Base-by-base conservation (phyloP, 495 filamentous ascomycete genomes). In the Penicillium bialowiezense region DNA sequence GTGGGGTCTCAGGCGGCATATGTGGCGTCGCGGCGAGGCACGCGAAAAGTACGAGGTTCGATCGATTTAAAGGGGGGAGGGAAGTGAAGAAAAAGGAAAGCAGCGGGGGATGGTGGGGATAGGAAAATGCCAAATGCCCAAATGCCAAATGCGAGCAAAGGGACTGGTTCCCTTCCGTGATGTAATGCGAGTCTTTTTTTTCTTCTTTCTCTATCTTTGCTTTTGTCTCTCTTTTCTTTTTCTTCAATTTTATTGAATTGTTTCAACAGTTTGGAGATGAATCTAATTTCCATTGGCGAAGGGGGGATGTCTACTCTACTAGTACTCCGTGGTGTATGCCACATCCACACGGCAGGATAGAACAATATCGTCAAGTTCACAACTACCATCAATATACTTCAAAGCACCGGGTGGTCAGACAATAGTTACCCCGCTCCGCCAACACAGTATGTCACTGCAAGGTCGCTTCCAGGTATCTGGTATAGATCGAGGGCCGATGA, bases 121-220 rank as follows among this genome's bases (percentile, higher is more conserved):
- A 74, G 55, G 83, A 82, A 21, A 79, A 54, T 32, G 52, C 41
- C 31, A 45, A 32, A 60, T 49, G 43, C 46, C 47, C 31, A 23
- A 39, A 21, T 46, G 39, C 43, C 47, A 44, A 28, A 41, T 41
- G 39, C 39, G 43, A 36, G 35, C 15, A 47, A 38, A 41, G 26
- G 38, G 29, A 35, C 29, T 28, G 47, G 38, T 19, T 36, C 38
- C 44, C 44, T n/a, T 36, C 31, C 41, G 41, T 60, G 60, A 58
- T 60, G 57, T 60, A 60, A 60, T 60, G 37, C 31, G 15, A n/a
- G 23, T 10, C 21, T 35, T 34, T 32, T 20, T 8, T 26, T 23
- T 21, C 18, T 20, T 34, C 10, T 31, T 17, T 29, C 13, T 26
- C 21, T 28, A 6, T 44, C 14, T 17, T 23, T 32, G 6, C 2